phyloP scores from a whole-genome alignment of 495 filamentous ascomycete genomes.

The Neurospora sp. region DNA sequence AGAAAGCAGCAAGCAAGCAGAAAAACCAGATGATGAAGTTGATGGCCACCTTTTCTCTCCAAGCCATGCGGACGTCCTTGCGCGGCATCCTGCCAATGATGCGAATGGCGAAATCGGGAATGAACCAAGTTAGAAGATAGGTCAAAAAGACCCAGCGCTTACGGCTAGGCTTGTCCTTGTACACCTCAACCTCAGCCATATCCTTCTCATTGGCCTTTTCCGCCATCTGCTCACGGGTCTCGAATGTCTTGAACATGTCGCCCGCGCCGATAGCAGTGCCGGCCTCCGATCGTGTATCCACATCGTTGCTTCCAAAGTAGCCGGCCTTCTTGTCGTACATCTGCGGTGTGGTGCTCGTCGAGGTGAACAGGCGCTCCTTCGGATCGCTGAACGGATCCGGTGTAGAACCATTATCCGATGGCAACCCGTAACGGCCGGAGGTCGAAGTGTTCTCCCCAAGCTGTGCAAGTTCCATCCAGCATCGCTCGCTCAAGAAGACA shows the following conservation, averaged over 20 bases:
- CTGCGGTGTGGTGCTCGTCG: constrained; percentile 46
- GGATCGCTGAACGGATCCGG: constrained; percentile 49
- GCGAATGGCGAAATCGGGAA: constrained; percentile 78
- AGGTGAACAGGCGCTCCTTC: constrained; percentile 57
- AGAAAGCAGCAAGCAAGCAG: constrained; percentile 72
- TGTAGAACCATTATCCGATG: constrained; percentile 32
- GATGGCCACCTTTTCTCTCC: constrained; percentile 97
- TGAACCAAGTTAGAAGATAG: constrained; percentile 71
- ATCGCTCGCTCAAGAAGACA: constrained; percentile 88
- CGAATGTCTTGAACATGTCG: constrained; percentile 97
- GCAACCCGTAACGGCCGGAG: constrained; percentile 40
- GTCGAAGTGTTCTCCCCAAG: constrained; percentile 50
- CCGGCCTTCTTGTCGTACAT: constrained; percentile 67
- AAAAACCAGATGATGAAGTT: constrained; percentile 94
- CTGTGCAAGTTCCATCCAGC: constrained; percentile 83
- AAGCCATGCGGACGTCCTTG: constrained; percentile 86
- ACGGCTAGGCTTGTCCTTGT: constrained; percentile 64
- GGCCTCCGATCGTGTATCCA: constrained; percentile 82
- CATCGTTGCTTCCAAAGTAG: constrained; percentile 75
- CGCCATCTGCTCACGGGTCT: constrained; percentile 85
- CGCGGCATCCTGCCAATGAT: constrained; percentile 76
- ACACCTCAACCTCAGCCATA: constrained; percentile 81
- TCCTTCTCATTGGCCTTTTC: constrained; percentile 89
- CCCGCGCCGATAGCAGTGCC: constrained; percentile 83
- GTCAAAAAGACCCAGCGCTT: constrained; percentile 90